A percentile compares a stretch with the other conserved stretches of the same genome.
phyloP scores from a whole-genome alignment of 768 basidiomycete genomes.

The Amanita exitialis region DNA sequence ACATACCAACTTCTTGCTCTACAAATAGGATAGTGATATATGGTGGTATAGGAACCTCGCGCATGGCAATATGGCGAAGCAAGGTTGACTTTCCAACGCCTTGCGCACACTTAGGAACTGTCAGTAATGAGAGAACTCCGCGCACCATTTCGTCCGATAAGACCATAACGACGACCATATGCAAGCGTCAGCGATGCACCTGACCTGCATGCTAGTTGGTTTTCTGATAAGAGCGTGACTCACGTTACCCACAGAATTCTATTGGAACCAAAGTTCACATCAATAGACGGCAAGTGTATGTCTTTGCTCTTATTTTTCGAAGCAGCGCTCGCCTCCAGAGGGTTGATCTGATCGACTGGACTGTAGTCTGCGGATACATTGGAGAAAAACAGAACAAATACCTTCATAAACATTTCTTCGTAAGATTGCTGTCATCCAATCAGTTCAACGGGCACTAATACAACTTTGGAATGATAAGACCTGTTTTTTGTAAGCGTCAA shows the following conservation, averaged over 20 bases:
- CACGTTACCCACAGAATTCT: constrained; percentile 62
- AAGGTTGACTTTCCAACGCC: constrained; percentile 97
- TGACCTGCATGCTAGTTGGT: constrained; percentile 34
- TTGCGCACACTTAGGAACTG: constrained; percentile 13
- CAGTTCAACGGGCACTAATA: neutral
- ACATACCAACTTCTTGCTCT: constrained; percentile 74
- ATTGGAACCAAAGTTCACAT: constrained; percentile 93
- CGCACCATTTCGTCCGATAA: constrained; percentile 81
- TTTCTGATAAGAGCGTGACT: neutral
- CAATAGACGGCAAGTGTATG: constrained; percentile 89
- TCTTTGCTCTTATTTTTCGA: constrained; percentile 97
- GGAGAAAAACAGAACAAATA: constrained; percentile 14
- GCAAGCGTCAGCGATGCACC: constrained; percentile 83
- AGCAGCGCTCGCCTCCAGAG: constrained; percentile 66
- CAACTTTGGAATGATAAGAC: constrained; percentile 23
- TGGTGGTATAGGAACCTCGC: constrained; percentile 87
- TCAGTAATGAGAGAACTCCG: neutral
- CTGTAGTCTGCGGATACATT: neutral
- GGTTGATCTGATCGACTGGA: constrained; percentile 62
- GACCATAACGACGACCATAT: constrained; percentile 81
- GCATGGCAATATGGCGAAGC: constrained; percentile 86
- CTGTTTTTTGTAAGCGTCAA: constrained; percentile 89
- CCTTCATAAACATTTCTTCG: constrained; percentile 99
- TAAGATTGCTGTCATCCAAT: constrained; percentile 70
- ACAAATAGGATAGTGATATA: constrained; percentile 98